Evolutionary conservation across 2,329 filamentous ascomycete species (phyloP), one percentile per base, ranked within the genome.

Genomic region (Paecilomyces sp.): DNA sequence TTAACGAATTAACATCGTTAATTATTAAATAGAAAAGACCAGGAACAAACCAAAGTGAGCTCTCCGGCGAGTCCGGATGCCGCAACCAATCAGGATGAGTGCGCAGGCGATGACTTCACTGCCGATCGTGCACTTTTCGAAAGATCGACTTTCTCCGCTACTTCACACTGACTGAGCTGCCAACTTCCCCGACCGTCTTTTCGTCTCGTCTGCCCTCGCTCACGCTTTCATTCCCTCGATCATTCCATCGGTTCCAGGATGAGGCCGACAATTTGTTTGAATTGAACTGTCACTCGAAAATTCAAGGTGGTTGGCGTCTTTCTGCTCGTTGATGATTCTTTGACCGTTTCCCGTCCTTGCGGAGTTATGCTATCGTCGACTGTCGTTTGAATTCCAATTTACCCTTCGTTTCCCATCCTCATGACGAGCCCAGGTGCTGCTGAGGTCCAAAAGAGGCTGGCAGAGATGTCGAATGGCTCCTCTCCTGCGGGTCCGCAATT

Each of bases 41-140:
- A 5, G 4, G 36, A 47, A 15, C n/a, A 47, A 18, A 8, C 36
- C 41, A 47, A 47, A 47, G n/a, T 15, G 41, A 47, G 15, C 7
- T 8, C 13, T 15, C 41, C 41, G 41, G 18, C 41, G n/a, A n/a
- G 15, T 47, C 41, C 41, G 41, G 36, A 22, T 54, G 1, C 36
- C 13, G 47, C 15, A 57, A 31, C 57, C 60, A 47, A 53, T 55
- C 13, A 55, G n/a, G 57, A 57, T 25, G 60, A 62, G 28, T 31
- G 53, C 41, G n/a, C 61, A 41, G 51, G 54, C 25, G 54, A 62
- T 30, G 15, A 69, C 68, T 54, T 66, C 66, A 34, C 55, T 53
- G 51, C 51, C 25, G 24, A 25, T 53, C 28, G 51, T 53, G 22
- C 13, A 53, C 51, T 25, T 30, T 53, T 28, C n/a, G 36, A 22